Evolutionary conservation across 352 stramenopile species (phyloP).

Genomic region (Pythium coloratum): DNA sequence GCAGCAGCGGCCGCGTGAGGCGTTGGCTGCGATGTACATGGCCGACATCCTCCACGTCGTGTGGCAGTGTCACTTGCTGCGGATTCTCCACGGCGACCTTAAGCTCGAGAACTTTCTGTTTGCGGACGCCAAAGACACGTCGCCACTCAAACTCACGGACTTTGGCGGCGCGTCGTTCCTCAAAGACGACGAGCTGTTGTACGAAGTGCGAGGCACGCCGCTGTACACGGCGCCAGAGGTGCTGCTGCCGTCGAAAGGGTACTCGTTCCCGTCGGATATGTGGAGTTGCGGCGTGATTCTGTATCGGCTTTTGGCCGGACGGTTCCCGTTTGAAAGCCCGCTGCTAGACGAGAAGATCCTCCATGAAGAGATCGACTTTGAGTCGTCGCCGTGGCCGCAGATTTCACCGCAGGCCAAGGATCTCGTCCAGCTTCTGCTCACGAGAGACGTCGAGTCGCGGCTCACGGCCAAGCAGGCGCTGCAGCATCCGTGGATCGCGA

Average conservation of each 20-base stretch:
- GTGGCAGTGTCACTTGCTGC: constrained; percentile 75
- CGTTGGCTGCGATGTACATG: constrained; percentile 64
- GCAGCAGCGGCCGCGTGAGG: constrained; percentile 30
- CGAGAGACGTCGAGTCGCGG: constrained; percentile 41
- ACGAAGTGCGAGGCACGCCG: constrained; percentile 61
- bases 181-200: constrained; percentile 34
- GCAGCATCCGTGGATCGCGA: constrained; percentile 64
- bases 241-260: constrained; percentile 36
- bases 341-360: constrained; percentile 69
- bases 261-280: constrained; percentile 71
- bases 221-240: constrained; percentile 78
- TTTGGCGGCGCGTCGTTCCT: constrained; percentile 74
- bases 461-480: constrained; percentile 63
- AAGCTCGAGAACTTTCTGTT: constrained; percentile 87
- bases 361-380: constrained; percentile 56
- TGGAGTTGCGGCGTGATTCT: constrained; percentile 83
- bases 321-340: constrained; percentile 62
- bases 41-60: constrained; percentile 77
- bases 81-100: constrained; percentile 71
- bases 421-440: constrained; percentile 46
- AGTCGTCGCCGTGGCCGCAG: constrained; percentile 43
- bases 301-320: constrained; percentile 60
- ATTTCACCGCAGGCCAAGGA: constrained; percentile 64
- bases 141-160: constrained; percentile 76
- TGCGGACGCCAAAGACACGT: constrained; percentile 52